A percentile compares a stretch with the other conserved stretches of the same genome.
Conservation (phyloP, 139 green algal species). For the Micractinium conductrix region DNA sequence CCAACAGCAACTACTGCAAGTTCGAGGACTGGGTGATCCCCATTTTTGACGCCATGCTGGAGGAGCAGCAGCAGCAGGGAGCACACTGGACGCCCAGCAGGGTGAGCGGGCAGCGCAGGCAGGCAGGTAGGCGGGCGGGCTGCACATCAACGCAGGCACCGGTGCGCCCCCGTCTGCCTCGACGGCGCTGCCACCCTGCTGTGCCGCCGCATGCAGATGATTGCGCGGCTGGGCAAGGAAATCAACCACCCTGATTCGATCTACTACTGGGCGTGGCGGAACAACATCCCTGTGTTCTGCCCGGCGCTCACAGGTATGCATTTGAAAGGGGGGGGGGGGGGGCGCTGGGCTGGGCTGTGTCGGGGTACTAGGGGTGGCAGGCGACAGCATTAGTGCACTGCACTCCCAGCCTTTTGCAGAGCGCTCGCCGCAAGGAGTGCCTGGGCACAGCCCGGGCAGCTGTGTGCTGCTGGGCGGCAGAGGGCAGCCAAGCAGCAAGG, state of each 20-base stretch:
- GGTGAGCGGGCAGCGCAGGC: conserved; percentile 49
- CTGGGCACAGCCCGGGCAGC: too few relatives aligned
- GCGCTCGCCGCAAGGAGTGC: too few relatives aligned
- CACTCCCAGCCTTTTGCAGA: too few relatives aligned
- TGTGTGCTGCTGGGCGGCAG: too few relatives aligned
- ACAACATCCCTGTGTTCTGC: conserved; percentile 97
- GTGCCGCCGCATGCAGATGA: conserved; percentile 57
- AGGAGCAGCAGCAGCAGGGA: conserved; percentile 87
- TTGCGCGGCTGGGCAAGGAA: conserved; percentile 83
- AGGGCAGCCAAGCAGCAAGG: too few relatives aligned
- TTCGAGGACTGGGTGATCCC: conserved; percentile 99
- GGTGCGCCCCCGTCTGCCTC: background rate
- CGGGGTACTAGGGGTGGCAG: too few relatives aligned
- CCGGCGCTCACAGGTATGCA: conserved; percentile 87
- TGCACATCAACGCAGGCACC: background rate
- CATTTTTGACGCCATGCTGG: conserved; percentile 92
- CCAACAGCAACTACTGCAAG: conserved; percentile 99
- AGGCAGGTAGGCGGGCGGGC: too few relatives aligned
- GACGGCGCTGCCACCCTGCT: background rate
- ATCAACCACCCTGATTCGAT: conserved; percentile 92
- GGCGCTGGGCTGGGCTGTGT: too few relatives aligned
- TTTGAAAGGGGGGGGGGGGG: too few relatives aligned
- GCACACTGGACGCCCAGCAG: conserved; percentile 93
- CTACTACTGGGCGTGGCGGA: conserved; percentile 92
- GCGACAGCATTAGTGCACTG: too few relatives aligned